phyloP scores from a whole-genome alignment of 2,329 filamentous ascomycete genomes.

The Chaetomiaceae sp. region DNA sequence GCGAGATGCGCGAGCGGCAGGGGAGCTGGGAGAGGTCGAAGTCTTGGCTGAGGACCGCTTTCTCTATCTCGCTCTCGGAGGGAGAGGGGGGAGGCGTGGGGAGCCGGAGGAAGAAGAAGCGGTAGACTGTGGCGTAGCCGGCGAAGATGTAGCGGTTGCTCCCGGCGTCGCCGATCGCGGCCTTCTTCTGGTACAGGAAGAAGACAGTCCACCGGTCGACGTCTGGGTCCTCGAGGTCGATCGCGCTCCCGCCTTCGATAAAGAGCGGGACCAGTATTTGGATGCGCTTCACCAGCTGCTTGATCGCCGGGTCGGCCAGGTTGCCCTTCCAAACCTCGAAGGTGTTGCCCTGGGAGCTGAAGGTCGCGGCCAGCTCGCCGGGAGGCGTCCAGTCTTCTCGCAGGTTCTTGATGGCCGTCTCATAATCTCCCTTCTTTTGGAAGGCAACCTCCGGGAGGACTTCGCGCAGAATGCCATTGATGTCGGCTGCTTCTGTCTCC shows the following conservation, averaged over 20 bases:
- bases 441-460: slow-evolving; percentile 71
- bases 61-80: slow-evolving; percentile 27
- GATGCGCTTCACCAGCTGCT: slow-evolving; percentile 70
- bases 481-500: slow-evolving; percentile 64
- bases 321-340: slow-evolving; percentile 85
- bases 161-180: slow-evolving; percentile 35
- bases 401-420: slow-evolving; percentile 49
- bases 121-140: slow-evolving; percentile 87
- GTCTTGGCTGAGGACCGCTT: slow-evolving; percentile 44
- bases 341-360: slow-evolving; percentile 55
- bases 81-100: slow-evolving; percentile 42
- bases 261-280: slow-evolving; percentile 82
- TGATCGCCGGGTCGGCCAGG: slow-evolving; percentile 64
- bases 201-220: slow-evolving; percentile 89
- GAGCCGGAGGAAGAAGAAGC: slow-evolving; percentile 64
- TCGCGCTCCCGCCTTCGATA: slow-evolving; percentile 85
- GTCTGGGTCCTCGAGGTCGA: slow-evolving; percentile 64
- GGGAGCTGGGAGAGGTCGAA: slow-evolving; percentile 60
- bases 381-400: slow-evolving; percentile 62
- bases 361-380: slow-evolving; percentile 63
- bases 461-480: slow-evolving; percentile 58
- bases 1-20: slow-evolving; percentile 79
- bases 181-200: slow-evolving; percentile 69
- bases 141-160: slow-evolving; percentile 71
- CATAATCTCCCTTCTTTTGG: slow-evolving; percentile 57